Evolutionary conservation across 148 eudicot species (phyloP).

Genomic region (Agrostemma githago): DNA sequence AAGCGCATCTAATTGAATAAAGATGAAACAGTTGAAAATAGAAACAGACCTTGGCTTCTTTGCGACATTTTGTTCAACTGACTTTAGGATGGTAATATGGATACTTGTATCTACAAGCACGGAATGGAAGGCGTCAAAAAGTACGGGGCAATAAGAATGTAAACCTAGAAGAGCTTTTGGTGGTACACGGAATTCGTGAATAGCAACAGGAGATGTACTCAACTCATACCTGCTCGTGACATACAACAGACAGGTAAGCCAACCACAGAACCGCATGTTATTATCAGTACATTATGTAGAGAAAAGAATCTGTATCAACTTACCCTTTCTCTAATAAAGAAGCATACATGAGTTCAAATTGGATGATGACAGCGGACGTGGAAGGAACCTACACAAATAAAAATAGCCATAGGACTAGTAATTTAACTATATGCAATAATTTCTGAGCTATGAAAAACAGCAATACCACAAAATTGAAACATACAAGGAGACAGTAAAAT

Average conservation of each 20-base stretch:
- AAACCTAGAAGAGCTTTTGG: constrained; percentile 86
- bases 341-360: constrained; percentile 86
- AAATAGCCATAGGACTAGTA: neutral
- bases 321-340: constrained; percentile 78
- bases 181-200: constrained; percentile 93
- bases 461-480: neutral
- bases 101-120: constrained; percentile 79
- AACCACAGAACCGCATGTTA: neutral
- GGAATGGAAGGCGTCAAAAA: constrained; percentile 91
- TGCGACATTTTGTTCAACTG: constrained; percentile 39
- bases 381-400: constrained; percentile 49
- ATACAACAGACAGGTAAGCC: neutral
- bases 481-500: neutral
- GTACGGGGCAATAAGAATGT: constrained; percentile 93
- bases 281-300: constrained; percentile 5
- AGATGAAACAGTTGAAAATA: constrained; percentile 33
- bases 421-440: neutral
- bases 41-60: constrained; percentile 86
- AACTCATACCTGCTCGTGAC: constrained; percentile 56
- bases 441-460: neutral
- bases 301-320: constrained; percentile 26
- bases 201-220: constrained; percentile 64
- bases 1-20: constrained; percentile 7
- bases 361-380: constrained; percentile 68
- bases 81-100: constrained; percentile 69